A percentile compares a stretch with the other conserved stretches of the same genome.
Evolutionary conservation across 192 early-diverging fungal species (phyloP).

Genomic region (Paraglomus brasilianum): DNA sequence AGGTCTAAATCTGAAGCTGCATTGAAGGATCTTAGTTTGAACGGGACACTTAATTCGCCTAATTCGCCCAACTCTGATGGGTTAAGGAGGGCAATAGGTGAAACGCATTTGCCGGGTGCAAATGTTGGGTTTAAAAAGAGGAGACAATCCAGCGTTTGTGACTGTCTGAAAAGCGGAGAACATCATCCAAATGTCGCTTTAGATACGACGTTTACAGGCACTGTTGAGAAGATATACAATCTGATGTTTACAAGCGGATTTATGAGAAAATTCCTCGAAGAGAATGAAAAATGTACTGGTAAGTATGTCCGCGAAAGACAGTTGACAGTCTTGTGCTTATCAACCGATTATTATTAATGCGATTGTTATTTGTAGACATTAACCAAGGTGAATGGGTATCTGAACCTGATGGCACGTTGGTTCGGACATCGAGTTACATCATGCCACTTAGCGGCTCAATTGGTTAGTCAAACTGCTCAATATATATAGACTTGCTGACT

Average conservation of each 20-base stretch:
- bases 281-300: conserved; percentile 20
- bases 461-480: conserved; percentile 20
- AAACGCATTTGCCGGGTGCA: too few relatives aligned
- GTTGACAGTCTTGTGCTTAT: neutral
- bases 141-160: conserved; percentile 35
- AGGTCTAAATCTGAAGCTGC: too few relatives aligned
- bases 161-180: conserved; percentile 38
- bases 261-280: conserved; percentile 31
- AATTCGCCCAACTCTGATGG: too few relatives aligned
- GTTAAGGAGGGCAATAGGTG: too few relatives aligned
- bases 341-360: neutral
- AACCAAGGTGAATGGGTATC: conserved; percentile 35
- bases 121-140: too few relatives aligned
- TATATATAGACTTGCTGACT: too few relatives aligned
- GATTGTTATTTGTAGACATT: conserved; percentile 23
- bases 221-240: conserved; percentile 38
- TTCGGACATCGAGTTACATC: conserved; percentile 34
- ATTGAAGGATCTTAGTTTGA: too few relatives aligned
- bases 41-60: too few relatives aligned
- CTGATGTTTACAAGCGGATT: conserved; percentile 42
- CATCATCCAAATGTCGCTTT: conserved; percentile 33
- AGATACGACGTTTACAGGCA: conserved; percentile 38
- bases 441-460: conserved; percentile 37
- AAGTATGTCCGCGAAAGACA: neutral
- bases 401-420: neutral